Percentiles rank a stretch among this genome's conserved stretches.
These are phyloP conservation scores for Gastrodia elata DNA, from an alignment of 106 monocot genomes.

Conservation along the genomic window DNA sequence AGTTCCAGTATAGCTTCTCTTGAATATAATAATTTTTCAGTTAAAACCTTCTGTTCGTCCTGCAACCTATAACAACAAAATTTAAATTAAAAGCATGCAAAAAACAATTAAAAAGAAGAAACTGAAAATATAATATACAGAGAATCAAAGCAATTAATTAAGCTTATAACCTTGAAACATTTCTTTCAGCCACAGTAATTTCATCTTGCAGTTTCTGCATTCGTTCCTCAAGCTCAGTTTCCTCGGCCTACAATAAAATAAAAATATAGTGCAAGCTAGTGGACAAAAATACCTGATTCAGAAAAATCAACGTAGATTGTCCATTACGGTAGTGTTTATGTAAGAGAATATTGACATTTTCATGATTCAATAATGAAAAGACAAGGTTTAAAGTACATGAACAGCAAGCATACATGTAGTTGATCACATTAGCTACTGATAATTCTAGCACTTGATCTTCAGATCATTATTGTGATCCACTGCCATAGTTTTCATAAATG, in stretches of 20 bases:
- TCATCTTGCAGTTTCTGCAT: slow-evolving; percentile 43
- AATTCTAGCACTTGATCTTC: no score
- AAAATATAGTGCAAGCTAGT: not conserved
- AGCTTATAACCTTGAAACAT: slow-evolving; percentile 43
- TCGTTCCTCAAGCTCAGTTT: slow-evolving; percentile 32
- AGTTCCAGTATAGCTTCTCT: slow-evolving; percentile 30
- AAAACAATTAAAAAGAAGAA: not conserved
- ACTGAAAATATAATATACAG: not conserved
- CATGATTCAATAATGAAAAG: no score
- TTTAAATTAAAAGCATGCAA: not conserved
- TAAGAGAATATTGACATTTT: no score
- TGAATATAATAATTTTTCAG: slow-evolving; percentile 31
- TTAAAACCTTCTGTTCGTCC: slow-evolving; percentile 56
- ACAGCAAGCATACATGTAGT: no score
- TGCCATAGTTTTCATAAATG: no score
- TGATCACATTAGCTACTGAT: no score
- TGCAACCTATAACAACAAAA: slow-evolving; percentile 44
- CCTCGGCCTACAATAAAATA: slow-evolving; percentile 55
- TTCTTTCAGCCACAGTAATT: slow-evolving; percentile 31
- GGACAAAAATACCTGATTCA: not conserved
- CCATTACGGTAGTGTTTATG: no score
- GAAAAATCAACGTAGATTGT: not conserved
- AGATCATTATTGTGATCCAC: no score
- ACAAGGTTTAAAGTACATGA: no score
- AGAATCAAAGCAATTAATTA: not conserved